phyloP scores from a whole-genome alignment of 805 yeast genomes.

The Vanderwaltozyma verrucispora region DNA sequence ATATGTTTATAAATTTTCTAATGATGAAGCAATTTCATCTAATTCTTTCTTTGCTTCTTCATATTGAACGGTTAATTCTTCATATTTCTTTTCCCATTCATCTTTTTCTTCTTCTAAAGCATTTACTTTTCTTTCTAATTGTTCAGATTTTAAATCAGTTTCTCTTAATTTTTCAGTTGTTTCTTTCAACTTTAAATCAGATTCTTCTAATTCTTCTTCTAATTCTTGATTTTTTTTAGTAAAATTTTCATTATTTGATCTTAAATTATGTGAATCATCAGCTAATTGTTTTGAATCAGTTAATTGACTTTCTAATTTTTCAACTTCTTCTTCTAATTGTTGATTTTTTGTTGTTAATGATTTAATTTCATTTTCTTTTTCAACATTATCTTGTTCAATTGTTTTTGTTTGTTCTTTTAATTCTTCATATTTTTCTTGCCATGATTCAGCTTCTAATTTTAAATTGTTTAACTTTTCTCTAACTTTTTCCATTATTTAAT shows the following conservation, averaged over 20 bases:
- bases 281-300: constrained; percentile 59
- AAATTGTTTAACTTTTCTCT: constrained; percentile 74
- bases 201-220: constrained; percentile 73
- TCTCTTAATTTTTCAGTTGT: constrained; percentile 91
- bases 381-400: constrained; percentile 83
- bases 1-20: constrained; percentile 43
- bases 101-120: constrained; percentile 90
- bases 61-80: constrained; percentile 77
- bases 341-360: constrained; percentile 87
- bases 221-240: constrained; percentile 84
- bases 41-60: constrained; percentile 80
- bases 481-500: constrained; percentile 42
- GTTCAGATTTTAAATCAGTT: constrained; percentile 92
- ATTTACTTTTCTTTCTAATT: constrained; percentile 85
- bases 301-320: constrained; percentile 34
- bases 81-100: constrained; percentile 81
- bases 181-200: constrained; percentile 84
- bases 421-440: constrained; percentile 96
- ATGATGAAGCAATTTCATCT: constrained; percentile 93
- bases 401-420: constrained; percentile 69
- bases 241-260: constrained; percentile 82
- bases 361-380: constrained; percentile 92
- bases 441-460: constrained; percentile 89
- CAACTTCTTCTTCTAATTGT: constrained; percentile 74
- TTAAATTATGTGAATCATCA: constrained; percentile 81